These are phyloP conservation scores for Bidens hawaiensis DNA, from an alignment of 140 eudicot genomes.

Conservation along the genomic window DNA sequence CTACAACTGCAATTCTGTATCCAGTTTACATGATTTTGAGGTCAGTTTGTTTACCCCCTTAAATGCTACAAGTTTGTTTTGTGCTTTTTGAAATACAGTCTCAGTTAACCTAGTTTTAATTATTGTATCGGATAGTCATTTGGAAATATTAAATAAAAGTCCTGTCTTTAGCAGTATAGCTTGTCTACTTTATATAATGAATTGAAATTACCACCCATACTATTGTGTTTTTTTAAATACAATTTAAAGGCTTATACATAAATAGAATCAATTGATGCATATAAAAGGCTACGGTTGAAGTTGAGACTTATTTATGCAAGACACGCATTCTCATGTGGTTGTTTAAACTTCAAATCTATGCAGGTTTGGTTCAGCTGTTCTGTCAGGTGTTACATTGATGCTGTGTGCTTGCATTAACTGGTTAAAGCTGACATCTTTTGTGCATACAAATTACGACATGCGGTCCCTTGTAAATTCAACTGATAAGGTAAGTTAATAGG, in stretches of 20 bases:
- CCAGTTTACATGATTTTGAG: constrained; percentile 77
- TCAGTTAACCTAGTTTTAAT: not conserved
- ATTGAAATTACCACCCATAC: too few species aligned
- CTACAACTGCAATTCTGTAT: constrained; percentile 52
- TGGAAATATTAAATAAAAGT: not conserved
- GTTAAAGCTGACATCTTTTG: constrained; percentile 85
- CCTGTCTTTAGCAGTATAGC: too few species aligned
- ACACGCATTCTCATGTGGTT: constrained; percentile 15
- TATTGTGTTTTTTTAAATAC: too few species aligned
- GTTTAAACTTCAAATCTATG: constrained; percentile 24
- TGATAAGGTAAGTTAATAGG: constrained; percentile 53
- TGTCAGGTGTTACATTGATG: constrained; percentile 81
- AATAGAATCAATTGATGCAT: too few species aligned
- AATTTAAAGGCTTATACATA: too few species aligned
- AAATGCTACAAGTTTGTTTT: too few species aligned
- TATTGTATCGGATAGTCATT: not conserved
- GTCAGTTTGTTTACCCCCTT: constrained; percentile 29
- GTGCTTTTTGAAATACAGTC: not conserved
- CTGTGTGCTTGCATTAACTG: constrained; percentile 69
- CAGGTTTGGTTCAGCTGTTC: constrained; percentile 91
- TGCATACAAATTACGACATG: constrained; percentile 87
- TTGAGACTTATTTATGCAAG: too few species aligned
- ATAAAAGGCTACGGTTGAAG: too few species aligned
- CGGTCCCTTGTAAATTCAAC: constrained; percentile 53
- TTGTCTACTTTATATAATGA: too few species aligned